Evolutionary conservation across 2,329 filamentous ascomycete species (phyloP).

Genomic region (Aspergillus quadrilineatus): DNA sequence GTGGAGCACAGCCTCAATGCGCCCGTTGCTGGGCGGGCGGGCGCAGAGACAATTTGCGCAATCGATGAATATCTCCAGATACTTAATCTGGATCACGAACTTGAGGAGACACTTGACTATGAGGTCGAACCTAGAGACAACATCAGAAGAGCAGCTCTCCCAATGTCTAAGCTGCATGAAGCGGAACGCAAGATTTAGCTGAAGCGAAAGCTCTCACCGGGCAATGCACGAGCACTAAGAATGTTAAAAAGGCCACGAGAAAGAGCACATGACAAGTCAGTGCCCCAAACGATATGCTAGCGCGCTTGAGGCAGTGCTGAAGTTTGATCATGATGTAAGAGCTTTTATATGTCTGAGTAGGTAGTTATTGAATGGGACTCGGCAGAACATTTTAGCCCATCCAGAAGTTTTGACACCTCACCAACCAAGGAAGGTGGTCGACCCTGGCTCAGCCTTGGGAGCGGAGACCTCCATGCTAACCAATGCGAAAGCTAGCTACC

Average conservation of each 20-base stretch:
- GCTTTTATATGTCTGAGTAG: neutral
- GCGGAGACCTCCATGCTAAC: neutral
- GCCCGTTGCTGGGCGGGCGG: neutral
- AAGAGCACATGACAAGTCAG: neutral
- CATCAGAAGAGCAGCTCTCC: neutral
- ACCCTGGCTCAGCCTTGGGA: constrained; percentile 17
- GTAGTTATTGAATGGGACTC: neutral
- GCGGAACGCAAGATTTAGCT: neutral
- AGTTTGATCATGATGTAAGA: neutral
- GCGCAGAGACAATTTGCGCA: neutral
- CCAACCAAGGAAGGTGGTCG: constrained; percentile 1
- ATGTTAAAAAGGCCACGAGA: neutral
- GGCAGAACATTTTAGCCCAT: too few species aligned
- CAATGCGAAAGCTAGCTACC: constrained; percentile 1
- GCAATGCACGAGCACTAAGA: neutral
- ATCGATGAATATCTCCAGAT: neutral
- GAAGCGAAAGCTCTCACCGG: neutral
- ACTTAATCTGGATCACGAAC: neutral
- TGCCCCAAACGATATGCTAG: neutral
- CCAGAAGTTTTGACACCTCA: neutral
- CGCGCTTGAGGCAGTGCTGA: neutral
- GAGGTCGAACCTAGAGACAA: too few species aligned
- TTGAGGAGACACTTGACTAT: neutral
- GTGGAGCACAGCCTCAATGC: neutral
- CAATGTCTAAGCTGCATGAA: neutral